Evolutionary conservation across 176 grass and related monocot species (phyloP).

Genomic region (Musa itinerans): DNA sequence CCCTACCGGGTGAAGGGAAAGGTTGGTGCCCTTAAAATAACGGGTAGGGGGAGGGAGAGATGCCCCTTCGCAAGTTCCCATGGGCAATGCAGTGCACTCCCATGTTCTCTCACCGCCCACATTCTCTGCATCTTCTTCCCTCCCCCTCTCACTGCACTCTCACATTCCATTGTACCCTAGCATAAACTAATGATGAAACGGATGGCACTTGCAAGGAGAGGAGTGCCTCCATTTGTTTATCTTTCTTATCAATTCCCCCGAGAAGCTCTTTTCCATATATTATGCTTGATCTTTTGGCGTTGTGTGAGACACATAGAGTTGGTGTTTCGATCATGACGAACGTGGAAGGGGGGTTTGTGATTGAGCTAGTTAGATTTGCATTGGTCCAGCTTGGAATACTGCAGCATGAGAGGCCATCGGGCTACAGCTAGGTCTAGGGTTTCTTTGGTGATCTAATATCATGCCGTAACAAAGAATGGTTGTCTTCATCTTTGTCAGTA

Average conservation of each 20-base stretch:
- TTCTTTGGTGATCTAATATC: background rate
- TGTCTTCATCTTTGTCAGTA: background rate
- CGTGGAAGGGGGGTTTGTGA: no score
- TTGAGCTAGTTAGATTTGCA: background rate
- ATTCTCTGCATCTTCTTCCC: background rate
- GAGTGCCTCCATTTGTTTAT: no score
- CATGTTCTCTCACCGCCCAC: slow-evolving; percentile 3
- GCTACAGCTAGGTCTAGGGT: background rate
- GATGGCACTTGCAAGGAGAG: background rate
- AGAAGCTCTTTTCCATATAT: no score
- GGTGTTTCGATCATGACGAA: no score
- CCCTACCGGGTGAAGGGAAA: background rate
- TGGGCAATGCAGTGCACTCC: background rate
- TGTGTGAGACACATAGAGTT: no score
- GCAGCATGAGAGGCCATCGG: background rate
- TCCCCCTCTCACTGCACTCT: background rate
- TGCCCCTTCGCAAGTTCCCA: background rate
- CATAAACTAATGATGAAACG: background rate
- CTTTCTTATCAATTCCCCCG: no score
- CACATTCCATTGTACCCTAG: background rate
- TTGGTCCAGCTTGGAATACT: background rate
- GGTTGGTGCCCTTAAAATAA: background rate
- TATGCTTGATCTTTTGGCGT: no score
- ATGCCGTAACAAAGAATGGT: background rate
- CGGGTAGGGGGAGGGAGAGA: background rate